Conservation (phyloP, 192 early-diverging fungal genomes). For the Coemansia sp. region DNA sequence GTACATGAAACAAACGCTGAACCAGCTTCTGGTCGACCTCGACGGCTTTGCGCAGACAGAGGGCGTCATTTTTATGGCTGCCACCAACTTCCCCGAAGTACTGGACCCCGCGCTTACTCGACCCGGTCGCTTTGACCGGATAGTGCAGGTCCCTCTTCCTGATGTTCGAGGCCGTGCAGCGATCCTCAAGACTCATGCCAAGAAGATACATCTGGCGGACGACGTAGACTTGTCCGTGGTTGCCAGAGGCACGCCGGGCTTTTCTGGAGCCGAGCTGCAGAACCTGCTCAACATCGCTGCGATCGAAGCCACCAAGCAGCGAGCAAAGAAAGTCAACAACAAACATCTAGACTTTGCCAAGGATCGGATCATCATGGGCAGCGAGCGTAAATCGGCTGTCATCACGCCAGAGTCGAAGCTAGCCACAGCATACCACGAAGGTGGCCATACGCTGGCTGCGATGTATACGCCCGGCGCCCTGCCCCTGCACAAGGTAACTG, state of each 20-base stretch:
- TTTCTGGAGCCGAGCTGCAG: slow-evolving; percentile 98
- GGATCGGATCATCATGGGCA: slow-evolving; percentile 98
- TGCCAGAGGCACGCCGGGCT: slow-evolving; percentile 96
- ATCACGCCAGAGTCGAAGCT: slow-evolving; percentile 85
- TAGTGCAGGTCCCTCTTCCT: slow-evolving; percentile 90
- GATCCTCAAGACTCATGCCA: slow-evolving; percentile 90
- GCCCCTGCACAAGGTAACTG: slow-evolving; percentile 97
- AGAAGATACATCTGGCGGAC: slow-evolving; percentile 68
- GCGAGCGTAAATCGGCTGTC: slow-evolving; percentile 89
- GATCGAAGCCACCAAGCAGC: slow-evolving; percentile 86
- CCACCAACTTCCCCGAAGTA: slow-evolving; percentile 97
- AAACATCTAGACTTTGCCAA: slow-evolving; percentile 95
- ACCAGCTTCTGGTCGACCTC: slow-evolving; percentile 97
- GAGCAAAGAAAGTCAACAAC: slow-evolving; percentile 69
- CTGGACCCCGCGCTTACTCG: slow-evolving; percentile 96
- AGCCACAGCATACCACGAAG: slow-evolving; percentile 97
- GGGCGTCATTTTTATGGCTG: slow-evolving; percentile 98
- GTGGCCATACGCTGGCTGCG: slow-evolving; percentile 94
- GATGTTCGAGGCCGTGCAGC: slow-evolving; percentile 94
- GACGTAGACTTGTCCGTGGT: slow-evolving; percentile 81
- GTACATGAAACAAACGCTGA: slow-evolving; percentile 97
- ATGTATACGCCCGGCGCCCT: slow-evolving; percentile 93
- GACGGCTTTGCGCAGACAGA: slow-evolving; percentile 97
- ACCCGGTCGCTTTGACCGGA: slow-evolving; percentile 96
- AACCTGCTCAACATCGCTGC: slow-evolving; percentile 98